A percentile compares a stretch with the other conserved stretches of the same genome.
These are phyloP conservation scores for Phytopythium boreale DNA, from an alignment of 352 stramenopile species.

Conservation along the genomic window DNA sequence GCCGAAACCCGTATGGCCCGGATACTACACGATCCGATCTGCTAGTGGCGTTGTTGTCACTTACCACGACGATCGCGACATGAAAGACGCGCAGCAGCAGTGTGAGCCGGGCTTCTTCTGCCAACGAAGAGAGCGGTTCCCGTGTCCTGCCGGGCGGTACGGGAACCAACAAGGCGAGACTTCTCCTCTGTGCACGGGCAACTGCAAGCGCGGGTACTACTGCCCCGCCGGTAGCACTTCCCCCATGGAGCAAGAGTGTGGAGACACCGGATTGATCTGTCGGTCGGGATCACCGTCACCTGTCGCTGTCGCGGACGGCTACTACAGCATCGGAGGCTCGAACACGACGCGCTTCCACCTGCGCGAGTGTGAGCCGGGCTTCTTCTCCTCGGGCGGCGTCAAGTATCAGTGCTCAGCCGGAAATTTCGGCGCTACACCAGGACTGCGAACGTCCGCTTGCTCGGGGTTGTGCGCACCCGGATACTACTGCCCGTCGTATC, in stretches of 20 bases:
- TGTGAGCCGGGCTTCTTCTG: slow-evolving; percentile 78
- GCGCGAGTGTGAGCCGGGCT: slow-evolving; percentile 59
- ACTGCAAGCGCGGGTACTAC: slow-evolving; percentile 66
- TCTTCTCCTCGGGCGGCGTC: slow-evolving; percentile 68
- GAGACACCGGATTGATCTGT: slow-evolving; percentile 42
- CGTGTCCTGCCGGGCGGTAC: slow-evolving; percentile 65
- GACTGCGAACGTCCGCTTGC: slow-evolving; percentile 39
- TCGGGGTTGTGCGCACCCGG: slow-evolving; percentile 59
- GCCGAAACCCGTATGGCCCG: slow-evolving; percentile 45
- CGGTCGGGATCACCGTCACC: slow-evolving; percentile 41
- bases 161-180: slow-evolving; percentile 43
- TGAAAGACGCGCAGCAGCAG: slow-evolving; percentile 42
- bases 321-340: slow-evolving; percentile 61
- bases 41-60: slow-evolving; percentile 12
- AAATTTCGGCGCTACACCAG: slow-evolving; percentile 51
- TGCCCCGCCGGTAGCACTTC: slow-evolving; percentile 52
- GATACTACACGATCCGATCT: slow-evolving; percentile 59
- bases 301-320: slow-evolving; percentile 34
- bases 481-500: slow-evolving; percentile 72
- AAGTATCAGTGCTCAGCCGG: slow-evolving; percentile 72
- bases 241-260: slow-evolving; percentile 40
- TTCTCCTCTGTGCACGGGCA: slow-evolving; percentile 47
- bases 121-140: slow-evolving; percentile 33
- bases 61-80: slow-evolving; percentile 17
- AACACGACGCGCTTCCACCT: slow-evolving; percentile 66